phyloP scores from a whole-genome alignment of 192 early-diverging fungal genomes.

The Backusella westeae region DNA sequence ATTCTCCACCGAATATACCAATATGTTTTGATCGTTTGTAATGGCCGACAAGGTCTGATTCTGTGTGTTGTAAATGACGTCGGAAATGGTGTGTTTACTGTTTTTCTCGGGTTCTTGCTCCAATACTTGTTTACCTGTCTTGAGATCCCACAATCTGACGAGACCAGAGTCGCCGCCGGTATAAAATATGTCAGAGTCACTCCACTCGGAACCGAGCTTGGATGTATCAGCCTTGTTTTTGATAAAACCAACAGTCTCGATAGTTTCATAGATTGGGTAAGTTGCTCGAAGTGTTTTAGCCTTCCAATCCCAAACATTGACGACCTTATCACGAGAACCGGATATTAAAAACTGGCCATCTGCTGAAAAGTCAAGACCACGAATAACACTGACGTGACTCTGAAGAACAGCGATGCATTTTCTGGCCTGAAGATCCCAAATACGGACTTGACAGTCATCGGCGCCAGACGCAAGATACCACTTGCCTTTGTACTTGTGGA shows the following conservation, averaged over 20 bases:
- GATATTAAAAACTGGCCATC: conserved; percentile 72
- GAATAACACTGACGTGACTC: conserved; percentile 88
- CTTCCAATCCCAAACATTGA: conserved; percentile 85
- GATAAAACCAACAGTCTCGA: conserved; percentile 84
- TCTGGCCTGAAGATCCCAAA: conserved; percentile 85
- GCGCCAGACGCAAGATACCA: conserved; percentile 81
- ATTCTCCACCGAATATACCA: conserved; percentile 64
- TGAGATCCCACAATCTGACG: conserved; percentile 87
- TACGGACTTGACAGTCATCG: conserved; percentile 85
- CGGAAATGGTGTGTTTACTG: conserved; percentile 74
- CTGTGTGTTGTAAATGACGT: conserved; percentile 56
- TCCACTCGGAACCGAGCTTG: conserved; percentile 27
- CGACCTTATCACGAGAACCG: conserved; percentile 88
- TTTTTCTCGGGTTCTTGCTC: conserved; percentile 68
- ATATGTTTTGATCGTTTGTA: conserved; percentile 90
- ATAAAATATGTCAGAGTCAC: conserved; percentile 62
- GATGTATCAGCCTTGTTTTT: conserved; percentile 38
- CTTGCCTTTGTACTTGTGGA: conserved; percentile 61
- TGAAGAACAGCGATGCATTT: conserved; percentile 74
- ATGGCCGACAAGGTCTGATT: conserved; percentile 64
- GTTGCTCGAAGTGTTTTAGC: conserved; percentile 68
- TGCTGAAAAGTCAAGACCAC: conserved; percentile 79
- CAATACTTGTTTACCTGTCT: conserved; percentile 65
- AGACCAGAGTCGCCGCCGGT: conserved; percentile 84
- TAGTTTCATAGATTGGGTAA: conserved; percentile 82